Base-by-base conservation (phyloP, 2,329 filamentous ascomycete genomes). In the Dactylellina sp. region DNA sequence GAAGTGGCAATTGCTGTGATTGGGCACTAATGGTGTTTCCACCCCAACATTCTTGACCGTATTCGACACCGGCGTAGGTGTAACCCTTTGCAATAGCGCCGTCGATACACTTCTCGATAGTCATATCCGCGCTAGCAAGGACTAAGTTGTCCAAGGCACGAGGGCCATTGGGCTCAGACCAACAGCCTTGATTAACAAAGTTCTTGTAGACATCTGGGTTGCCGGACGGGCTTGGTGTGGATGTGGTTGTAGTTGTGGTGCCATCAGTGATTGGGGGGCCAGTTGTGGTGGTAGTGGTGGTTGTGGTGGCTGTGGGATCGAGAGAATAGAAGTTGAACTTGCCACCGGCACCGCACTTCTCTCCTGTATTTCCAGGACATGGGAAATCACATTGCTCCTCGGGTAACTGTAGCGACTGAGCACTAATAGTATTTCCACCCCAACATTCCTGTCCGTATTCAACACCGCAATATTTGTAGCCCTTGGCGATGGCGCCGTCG, bases 311-410 rank as follows among this genome's bases (percentile, higher is more conserved):
- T 5, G 24, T 20, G 71, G 61, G 24, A 7, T 40, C 64, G 3
- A 11, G 14, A n/a, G 32, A 7, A 57, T 81, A 81, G 1, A 81
- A 75, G 60, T 77, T 79, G 76, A 84, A 71, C 68, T 83, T 78
- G 66, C 81, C 80, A 2, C 80, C 79, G 7, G 79, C 81, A 20
- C 83, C 83, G 64, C 83, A 84, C 62, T 79, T 81, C 78, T 83
- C 79, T 0, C 57, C 49, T 14, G 65, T 76, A 56, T 80, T 81
- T 0, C 83, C 83, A 1, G 78, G 79, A 76, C 83, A 84, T 22
- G 14, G 2, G 22, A 76, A 75, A 37, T 40, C 60, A 18, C 68
- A 72, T 7, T 24, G 57, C 28, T 39, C 71, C 77, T 59, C 75
- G 7, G 60, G 24, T 12, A 64, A 46, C 18, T 52, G 39, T 2